Evolutionary conservation across 2,329 filamentous ascomycete genomes (phyloP).

Genomic region (Zopfia rhizophila): DNA sequence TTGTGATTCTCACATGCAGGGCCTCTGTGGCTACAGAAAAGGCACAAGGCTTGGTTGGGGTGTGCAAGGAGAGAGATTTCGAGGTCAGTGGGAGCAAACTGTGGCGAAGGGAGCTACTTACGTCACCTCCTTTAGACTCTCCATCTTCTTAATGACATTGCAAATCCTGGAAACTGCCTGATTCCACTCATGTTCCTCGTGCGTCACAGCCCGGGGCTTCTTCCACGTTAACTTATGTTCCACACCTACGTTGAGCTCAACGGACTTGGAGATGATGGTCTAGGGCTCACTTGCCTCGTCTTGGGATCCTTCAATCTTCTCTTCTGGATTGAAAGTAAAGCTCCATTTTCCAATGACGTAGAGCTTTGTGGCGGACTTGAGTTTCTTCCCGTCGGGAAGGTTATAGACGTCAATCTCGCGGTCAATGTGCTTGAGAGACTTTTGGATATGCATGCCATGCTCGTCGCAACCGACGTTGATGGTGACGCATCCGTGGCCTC

Average conservation of each 20-base stretch:
- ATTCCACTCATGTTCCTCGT: conserved; percentile 25
- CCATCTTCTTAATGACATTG: conserved; percentile 32
- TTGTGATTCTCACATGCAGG: no score
- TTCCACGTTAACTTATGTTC: conserved; percentile 15
- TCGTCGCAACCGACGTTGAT: conserved; percentile 30
- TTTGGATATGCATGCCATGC: conserved; percentile 8
- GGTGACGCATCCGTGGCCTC: conserved; percentile 20
- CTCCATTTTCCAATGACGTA: conserved; percentile 41
- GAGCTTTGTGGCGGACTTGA: conserved; percentile 29
- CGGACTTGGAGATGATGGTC: background rate
- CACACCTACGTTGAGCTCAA: background rate
- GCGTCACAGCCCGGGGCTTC: background rate
- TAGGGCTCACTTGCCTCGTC: conserved; percentile 16
- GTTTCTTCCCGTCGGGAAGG: conserved; percentile 2
- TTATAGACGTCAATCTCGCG: conserved; percentile 12
- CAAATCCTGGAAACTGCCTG: conserved; percentile 28
- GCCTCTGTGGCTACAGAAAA: no score
- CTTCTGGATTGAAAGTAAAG: conserved; percentile 7
- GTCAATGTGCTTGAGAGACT: conserved; percentile 23
- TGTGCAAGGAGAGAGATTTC: background rate
- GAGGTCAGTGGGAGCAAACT: no score
- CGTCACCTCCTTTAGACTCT: conserved; percentile 38
- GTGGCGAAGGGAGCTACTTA: conserved; percentile 27
- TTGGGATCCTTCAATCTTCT: background rate
- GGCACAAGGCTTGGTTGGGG: no score